A percentile compares a stretch with the other conserved stretches of the same genome.
Evolutionary conservation across 2,329 filamentous ascomycete genomes (phyloP).

Genomic region (Cytospora piceicola): DNA sequence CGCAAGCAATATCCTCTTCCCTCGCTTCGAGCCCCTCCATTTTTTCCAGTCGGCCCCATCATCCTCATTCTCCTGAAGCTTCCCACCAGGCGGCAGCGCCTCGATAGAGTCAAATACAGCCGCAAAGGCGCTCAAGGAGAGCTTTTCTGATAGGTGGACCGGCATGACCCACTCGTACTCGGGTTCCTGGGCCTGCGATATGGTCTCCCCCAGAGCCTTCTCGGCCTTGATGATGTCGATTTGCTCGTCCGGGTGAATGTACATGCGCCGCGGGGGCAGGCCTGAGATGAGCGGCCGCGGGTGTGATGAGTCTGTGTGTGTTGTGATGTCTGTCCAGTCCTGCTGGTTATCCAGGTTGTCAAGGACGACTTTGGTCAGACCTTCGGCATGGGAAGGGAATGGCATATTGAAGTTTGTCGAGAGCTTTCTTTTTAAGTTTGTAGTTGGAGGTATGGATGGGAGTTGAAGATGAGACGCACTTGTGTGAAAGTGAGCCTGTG

Average conservation of each 20-base stretch:
- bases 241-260: slow-evolving; percentile 83
- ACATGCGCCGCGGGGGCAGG: slow-evolving; percentile 72
- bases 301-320: slow-evolving; percentile 55
- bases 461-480: not conserved
- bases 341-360: slow-evolving; percentile 78
- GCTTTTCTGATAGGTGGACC: slow-evolving; percentile 72
- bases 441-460: not conserved
- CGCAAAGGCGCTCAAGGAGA: slow-evolving; percentile 68
- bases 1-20: slow-evolving; percentile 74
- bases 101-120: slow-evolving; percentile 69
- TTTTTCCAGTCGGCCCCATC: slow-evolving; percentile 41
- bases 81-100: slow-evolving; percentile 45
- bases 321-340: slow-evolving; percentile 67
- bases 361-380: slow-evolving; percentile 63
- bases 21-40: slow-evolving; percentile 51
- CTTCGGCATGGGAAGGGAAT: slow-evolving; percentile 35
- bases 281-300: slow-evolving; percentile 71
- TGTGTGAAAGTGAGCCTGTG: not conserved
- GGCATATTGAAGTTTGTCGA: slow-evolving; percentile 33
- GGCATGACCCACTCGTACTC: slow-evolving; percentile 79
- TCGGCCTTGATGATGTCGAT: slow-evolving; percentile 70
- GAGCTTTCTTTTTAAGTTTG: not conserved
- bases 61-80: slow-evolving; percentile 32
- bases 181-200: slow-evolving; percentile 54
- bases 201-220: slow-evolving; percentile 49